Percentiles rank a stretch among this genome's conserved stretches.
These are phyloP conservation scores for Vigna reflexopilosa DNA, from an alignment of 306 rosid genomes.

Conservation along the genomic window DNA sequence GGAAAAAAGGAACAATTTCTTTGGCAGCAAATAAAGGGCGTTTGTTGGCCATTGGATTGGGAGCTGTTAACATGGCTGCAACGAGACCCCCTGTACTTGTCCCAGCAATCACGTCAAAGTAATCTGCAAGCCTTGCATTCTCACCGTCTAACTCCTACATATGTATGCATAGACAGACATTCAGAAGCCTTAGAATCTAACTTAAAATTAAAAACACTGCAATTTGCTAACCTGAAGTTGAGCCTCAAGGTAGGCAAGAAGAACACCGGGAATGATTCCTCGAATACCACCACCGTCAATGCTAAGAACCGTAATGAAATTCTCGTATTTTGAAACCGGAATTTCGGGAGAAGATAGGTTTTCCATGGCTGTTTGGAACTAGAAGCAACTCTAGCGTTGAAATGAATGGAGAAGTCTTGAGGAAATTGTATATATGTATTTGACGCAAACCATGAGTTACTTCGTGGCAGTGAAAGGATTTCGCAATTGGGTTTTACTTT, in stretches of 20 bases:
- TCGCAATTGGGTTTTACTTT: too few relatives aligned
- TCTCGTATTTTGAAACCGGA: background rate
- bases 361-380: slow-evolving; percentile 8
- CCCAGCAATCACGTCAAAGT: slow-evolving; percentile 53
- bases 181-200: background rate
- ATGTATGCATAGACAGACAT: background rate
- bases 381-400: too few relatives aligned
- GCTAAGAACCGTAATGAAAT: slow-evolving; percentile 46
- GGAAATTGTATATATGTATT: too few relatives aligned
- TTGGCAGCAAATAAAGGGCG: slow-evolving; percentile 51
- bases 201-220: background rate
- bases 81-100: slow-evolving; percentile 53
- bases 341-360: background rate
- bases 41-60: slow-evolving; percentile 20
- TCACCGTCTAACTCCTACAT: slow-evolving; percentile 37
- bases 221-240: slow-evolving; percentile 49
- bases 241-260: slow-evolving; percentile 45
- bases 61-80: slow-evolving; percentile 49
- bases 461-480: too few relatives aligned
- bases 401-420: too few relatives aligned
- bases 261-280: slow-evolving; percentile 58
- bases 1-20: slow-evolving; percentile 42
- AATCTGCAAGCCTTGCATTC: slow-evolving; percentile 50
- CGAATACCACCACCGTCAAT: slow-evolving; percentile 55
- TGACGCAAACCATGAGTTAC: too few relatives aligned